These are phyloP conservation scores for Malassezia slooffiae DNA, from an alignment of 1,284 basidiomycete species.

Conservation along the genomic window DNA sequence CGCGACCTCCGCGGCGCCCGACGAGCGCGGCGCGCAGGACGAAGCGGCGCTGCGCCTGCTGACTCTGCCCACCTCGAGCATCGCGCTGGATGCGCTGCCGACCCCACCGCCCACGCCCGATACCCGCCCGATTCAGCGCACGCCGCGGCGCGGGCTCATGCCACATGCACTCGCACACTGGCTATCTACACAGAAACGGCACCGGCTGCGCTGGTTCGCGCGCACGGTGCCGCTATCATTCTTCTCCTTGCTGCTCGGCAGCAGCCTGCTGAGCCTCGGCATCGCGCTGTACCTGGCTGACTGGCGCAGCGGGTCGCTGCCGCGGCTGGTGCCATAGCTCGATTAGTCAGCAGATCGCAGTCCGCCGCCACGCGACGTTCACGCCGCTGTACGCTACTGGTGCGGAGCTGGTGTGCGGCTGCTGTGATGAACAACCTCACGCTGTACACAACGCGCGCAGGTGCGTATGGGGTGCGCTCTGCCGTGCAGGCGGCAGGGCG, in stretches of 20 bases:
- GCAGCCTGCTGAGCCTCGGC: conserved; percentile 5
- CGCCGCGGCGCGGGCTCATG: not conserved
- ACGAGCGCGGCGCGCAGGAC: too few species aligned
- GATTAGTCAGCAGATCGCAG: conserved; percentile 6
- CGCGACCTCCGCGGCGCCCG: too few species aligned
- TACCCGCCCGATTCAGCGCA: not conserved
- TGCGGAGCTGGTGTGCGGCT: not conserved
- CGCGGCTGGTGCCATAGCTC: not conserved
- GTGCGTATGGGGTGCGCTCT: conserved; percentile 9
- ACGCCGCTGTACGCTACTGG: not conserved
- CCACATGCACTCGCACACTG: too few species aligned
- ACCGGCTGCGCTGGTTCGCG: not conserved
- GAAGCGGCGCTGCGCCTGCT: not conserved
- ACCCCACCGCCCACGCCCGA: conserved; percentile 1
- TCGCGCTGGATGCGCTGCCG: conserved; percentile 5
- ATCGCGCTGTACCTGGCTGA: conserved; percentile 9
- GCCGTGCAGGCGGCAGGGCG: too few species aligned
- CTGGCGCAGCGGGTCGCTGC: not conserved
- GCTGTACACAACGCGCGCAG: conserved; percentile 38
- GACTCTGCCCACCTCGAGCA: not conserved
- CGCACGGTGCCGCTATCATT: not conserved
- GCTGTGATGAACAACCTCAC: conserved; percentile 38
- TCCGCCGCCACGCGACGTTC: not conserved
- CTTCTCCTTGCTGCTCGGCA: conserved; percentile 10
- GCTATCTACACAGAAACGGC: too few species aligned